These are phyloP conservation scores for Mycena pura DNA, from an alignment of 768 basidiomycete genomes.

Conservation along the genomic window DNA sequence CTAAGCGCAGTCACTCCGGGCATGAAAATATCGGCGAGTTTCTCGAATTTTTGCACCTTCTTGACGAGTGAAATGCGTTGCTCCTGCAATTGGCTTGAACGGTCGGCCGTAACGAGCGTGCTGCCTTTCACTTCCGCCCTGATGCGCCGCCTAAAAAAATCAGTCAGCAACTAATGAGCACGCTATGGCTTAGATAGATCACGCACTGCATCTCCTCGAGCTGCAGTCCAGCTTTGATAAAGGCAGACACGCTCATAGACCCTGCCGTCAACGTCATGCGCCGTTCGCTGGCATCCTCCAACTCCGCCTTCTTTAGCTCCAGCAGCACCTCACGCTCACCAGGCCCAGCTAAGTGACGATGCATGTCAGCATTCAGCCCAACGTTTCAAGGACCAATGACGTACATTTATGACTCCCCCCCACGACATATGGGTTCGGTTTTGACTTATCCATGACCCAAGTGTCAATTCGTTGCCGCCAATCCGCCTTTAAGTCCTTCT, in stretches of 20 bases:
- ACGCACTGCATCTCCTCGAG: slow-evolving; percentile 21
- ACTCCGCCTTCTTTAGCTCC: slow-evolving; percentile 8
- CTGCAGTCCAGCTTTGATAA: slow-evolving; percentile 12
- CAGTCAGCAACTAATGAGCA: neutral
- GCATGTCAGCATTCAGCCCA: neutral
- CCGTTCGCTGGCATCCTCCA: neutral
- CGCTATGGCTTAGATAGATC: neutral
- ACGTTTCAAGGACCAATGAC: neutral
- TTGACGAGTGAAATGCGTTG: slow-evolving; percentile 1
- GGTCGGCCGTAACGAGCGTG: slow-evolving; percentile 2
- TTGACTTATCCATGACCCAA: slow-evolving; percentile 26
- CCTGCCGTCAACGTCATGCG: neutral
- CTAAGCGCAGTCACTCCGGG: neutral
- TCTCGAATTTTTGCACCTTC: slow-evolving; percentile 9
- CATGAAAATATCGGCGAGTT: neutral
- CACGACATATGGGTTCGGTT: slow-evolving; percentile 28
- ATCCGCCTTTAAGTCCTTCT: neutral
- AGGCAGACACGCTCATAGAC: neutral
- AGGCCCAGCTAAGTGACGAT: neutral
- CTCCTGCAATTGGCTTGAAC: slow-evolving; percentile 8
- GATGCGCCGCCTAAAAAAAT: neutral
- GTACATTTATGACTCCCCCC: neutral
- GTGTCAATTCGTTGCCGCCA: neutral
- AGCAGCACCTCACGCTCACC: neutral
- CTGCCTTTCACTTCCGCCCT: neutral